phyloP scores from a whole-genome alignment of 1,284 basidiomycete genomes.

The Blastosporella zonata region DNA sequence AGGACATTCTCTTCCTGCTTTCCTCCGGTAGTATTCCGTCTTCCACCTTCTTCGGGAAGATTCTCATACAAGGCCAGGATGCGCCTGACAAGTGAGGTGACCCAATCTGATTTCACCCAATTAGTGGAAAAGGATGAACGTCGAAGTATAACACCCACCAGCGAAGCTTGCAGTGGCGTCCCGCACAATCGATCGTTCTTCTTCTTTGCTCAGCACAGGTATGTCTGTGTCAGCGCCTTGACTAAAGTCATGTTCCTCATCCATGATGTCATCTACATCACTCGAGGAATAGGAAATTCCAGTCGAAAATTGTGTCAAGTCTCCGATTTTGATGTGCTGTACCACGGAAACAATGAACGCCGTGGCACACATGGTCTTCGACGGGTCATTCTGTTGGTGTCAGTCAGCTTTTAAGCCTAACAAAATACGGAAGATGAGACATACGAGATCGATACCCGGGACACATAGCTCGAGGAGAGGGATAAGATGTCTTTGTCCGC shows the following conservation, averaged over 20 bases:
- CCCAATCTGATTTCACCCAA: slow-evolving; percentile 65
- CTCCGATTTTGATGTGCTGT: slow-evolving; percentile 82
- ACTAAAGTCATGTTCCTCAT: slow-evolving; percentile 42
- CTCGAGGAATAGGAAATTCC: slow-evolving; percentile 53
- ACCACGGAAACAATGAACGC: slow-evolving; percentile 78
- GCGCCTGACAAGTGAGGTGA: slow-evolving; percentile 82
- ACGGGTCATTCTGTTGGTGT: slow-evolving; percentile 76
- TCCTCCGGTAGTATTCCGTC: slow-evolving; percentile 78
- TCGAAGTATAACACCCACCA: slow-evolving; percentile 43
- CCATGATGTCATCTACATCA: slow-evolving; percentile 51
- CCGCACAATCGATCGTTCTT: slow-evolving; percentile 71
- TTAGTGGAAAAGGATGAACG: slow-evolving; percentile 9
- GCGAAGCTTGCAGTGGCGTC: slow-evolving; percentile 82
- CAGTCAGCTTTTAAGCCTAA: neutral
- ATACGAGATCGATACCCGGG: slow-evolving; percentile 85
- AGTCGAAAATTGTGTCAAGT: slow-evolving; percentile 63
- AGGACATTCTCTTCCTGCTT: slow-evolving; percentile 85
- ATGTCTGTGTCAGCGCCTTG: slow-evolving; percentile 41
- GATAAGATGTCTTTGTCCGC: slow-evolving; percentile 86
- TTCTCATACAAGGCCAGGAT: slow-evolving; percentile 90
- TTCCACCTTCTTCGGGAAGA: slow-evolving; percentile 90
- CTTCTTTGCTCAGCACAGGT: slow-evolving; percentile 54
- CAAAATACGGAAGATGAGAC: slow-evolving; percentile 23
- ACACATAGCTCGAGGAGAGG: slow-evolving; percentile 89
- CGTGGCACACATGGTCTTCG: slow-evolving; percentile 83